phyloP scores from a whole-genome alignment of 257 asterid species.

The Solanum pennellii region DNA sequence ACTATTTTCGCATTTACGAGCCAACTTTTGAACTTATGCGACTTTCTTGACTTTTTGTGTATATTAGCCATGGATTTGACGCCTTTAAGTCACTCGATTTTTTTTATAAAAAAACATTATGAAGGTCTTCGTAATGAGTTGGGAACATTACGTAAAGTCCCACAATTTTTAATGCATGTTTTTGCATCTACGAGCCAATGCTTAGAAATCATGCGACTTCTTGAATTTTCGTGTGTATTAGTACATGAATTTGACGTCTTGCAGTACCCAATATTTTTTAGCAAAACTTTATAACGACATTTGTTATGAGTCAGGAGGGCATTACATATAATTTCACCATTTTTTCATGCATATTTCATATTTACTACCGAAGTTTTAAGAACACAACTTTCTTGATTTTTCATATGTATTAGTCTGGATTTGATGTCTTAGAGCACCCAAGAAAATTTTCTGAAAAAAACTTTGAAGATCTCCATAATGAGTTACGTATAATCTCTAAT shows the following conservation, averaged over 20 bases:
- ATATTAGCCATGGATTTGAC: background rate
- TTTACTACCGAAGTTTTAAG: fast-evolving
- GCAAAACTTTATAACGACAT: background rate
- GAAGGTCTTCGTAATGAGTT: background rate
- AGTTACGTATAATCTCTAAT: too few species aligned
- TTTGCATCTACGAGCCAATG: too few species aligned
- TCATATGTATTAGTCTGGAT: fast-evolving
- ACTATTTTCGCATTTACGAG: too few species aligned
- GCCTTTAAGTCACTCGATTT: background rate
- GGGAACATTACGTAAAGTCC: too few species aligned
- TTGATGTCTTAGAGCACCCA: fast-evolving
- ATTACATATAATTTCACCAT: background rate
- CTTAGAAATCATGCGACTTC: too few species aligned
- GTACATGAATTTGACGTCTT: background rate
- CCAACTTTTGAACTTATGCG: too few species aligned
- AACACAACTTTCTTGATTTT: too few species aligned
- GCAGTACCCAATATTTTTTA: too few species aligned
- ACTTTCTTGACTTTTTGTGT: too few species aligned
- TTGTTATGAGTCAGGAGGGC: background rate
- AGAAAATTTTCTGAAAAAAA: too few species aligned
- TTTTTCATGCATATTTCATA: background rate
- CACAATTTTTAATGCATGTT: too few species aligned
- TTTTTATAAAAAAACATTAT: too few species aligned
- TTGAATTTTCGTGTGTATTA: background rate
- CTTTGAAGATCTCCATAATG: fast-evolving